These are phyloP conservation scores for Nemania serpens DNA, from an alignment of 2,329 filamentous ascomycete species.

Conservation along the genomic window DNA sequence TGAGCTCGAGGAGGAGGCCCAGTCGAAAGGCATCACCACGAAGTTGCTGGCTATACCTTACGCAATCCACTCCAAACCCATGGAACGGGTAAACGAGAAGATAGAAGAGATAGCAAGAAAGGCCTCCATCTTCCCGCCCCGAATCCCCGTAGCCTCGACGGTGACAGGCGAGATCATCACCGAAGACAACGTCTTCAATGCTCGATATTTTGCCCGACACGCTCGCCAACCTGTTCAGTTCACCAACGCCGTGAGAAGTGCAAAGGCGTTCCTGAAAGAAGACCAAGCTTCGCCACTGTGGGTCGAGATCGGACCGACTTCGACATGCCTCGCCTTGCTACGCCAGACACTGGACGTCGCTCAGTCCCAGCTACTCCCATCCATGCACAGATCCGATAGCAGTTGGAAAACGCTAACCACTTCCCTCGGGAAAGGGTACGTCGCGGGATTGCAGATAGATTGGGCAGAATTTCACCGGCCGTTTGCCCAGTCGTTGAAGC, in stretches of 20 bases:
- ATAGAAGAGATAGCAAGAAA: slow-evolving; percentile 54
- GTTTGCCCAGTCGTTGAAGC: slow-evolving; percentile 3
- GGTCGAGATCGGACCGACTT: slow-evolving; percentile 22
- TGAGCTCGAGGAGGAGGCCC: slow-evolving; percentile 47
- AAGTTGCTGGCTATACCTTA: slow-evolving; percentile 54
- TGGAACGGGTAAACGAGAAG: slow-evolving; percentile 59
- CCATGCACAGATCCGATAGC: not conserved
- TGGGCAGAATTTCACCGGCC: slow-evolving; percentile 23
- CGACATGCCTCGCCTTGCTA: slow-evolving; percentile 6
- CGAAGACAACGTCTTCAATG: slow-evolving; percentile 25
- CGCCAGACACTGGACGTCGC: slow-evolving; percentile 12
- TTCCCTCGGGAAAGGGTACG: slow-evolving; percentile 22
- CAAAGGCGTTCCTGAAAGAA: not conserved
- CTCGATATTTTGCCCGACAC: slow-evolving; percentile 29
- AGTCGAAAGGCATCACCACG: slow-evolving; percentile 46
- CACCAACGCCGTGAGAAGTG: slow-evolving; percentile 20
- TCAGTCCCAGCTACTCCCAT: slow-evolving; percentile 12
- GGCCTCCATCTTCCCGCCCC: slow-evolving; percentile 50
- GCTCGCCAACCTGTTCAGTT: slow-evolving; percentile 26
- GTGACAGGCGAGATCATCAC: slow-evolving; percentile 31
- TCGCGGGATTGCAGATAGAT: slow-evolving; percentile 11
- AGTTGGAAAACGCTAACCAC: slow-evolving; percentile 12
- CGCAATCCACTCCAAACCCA: slow-evolving; percentile 58
- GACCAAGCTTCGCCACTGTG: slow-evolving; percentile 12
- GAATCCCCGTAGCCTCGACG: slow-evolving; percentile 49